A percentile compares a stretch with the other conserved stretches of the same genome.
Conservation (phyloP, 1,284 basidiomycete species). For the Austropuccinia psidii region DNA sequence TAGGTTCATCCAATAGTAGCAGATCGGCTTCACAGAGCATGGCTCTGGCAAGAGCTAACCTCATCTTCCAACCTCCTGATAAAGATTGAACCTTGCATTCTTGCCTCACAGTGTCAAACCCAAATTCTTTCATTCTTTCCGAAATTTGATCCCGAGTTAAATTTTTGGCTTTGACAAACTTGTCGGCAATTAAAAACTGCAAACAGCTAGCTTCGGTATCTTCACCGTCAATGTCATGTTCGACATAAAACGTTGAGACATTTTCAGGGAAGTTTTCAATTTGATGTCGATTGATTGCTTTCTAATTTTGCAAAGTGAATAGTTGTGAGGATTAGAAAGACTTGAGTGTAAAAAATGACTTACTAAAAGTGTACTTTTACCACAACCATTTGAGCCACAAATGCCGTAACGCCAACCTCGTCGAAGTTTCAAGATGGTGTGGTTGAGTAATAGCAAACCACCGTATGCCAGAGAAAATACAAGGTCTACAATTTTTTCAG, state of each 20-base stretch:
- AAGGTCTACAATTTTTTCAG: constrained; percentile 72
- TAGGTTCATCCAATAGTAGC: constrained; percentile 82
- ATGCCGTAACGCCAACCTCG: constrained; percentile 91
- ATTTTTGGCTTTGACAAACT: constrained; percentile 50
- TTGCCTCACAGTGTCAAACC: constrained; percentile 83
- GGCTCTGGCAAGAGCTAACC: constrained; percentile 70
- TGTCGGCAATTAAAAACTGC: constrained; percentile 44
- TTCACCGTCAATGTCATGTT: constrained; percentile 47
- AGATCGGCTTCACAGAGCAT: constrained; percentile 96
- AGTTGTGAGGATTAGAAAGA: constrained; percentile 12
- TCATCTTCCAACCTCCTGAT: constrained; percentile 99
- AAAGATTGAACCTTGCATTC: constrained; percentile 76
- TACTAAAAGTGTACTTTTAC: constrained; percentile 90
- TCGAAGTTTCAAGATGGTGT: constrained; percentile 82
- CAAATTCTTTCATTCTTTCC: constrained; percentile 71
- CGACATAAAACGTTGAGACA: constrained; percentile 46
- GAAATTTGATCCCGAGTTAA: constrained; percentile 52
- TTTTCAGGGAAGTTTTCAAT: constrained; percentile 46
- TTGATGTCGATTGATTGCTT: constrained; percentile 46
- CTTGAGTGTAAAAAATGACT: background rate
- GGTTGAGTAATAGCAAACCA: constrained; percentile 86
- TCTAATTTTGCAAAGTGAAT: constrained; percentile 8
- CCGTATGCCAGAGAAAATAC: constrained; percentile 96
- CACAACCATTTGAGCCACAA: constrained; percentile 88
- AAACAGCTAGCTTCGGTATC: constrained; percentile 44